Base-by-base conservation (phyloP, 495 filamentous ascomycete species). In the Penicillium bialowiezense region DNA sequence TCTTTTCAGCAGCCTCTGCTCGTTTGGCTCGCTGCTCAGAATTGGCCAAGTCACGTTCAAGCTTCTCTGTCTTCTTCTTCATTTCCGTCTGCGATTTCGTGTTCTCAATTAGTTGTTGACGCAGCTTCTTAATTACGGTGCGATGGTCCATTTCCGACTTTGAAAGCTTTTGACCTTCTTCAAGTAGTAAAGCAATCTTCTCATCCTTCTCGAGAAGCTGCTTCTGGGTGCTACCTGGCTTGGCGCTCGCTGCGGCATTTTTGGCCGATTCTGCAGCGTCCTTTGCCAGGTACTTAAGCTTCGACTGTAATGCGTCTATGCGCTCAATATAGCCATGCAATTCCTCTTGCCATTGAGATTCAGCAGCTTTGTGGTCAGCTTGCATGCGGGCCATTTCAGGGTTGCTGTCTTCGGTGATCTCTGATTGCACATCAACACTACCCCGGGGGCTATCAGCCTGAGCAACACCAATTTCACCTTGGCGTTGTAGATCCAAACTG, bases 241-340 rank as follows among this genome's bases (percentile, higher is more conserved):
- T 72, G 2, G 86, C 81, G 14, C 76, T 72, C 4, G 77, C 67
- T 3, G 81, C 83, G 3, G 84, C 79, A 42, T 76, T 79, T 51
- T 81, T 80, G 5, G 91, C 85, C 1, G 85, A 74, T 23, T 89
- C 87, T 1, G 86, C 81, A 29, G 86, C 84, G 52, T 91, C 86
- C 44, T 83, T 85, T 2, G 91, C 84, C 4, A 97, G 76, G 62
- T 92, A 96, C 46, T 88, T 83, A 20, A 98, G 74, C 60, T 97
- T 97, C 6, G 89, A 82, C 63, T 96, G 88, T 8, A 98, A 73
- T 15, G 95, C 88, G 68, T 97, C 93, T 32, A 97, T 95, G 3
- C 89, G 84, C 67, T 97, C 93, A 10, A 91, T 80, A 49, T 95
- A 91, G 9, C 71, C 77, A 55, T 93, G 82, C 14, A 86, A 76